Conservation (phyloP, 768 basidiomycete genomes). For the Boletus eberwhitei region DNA sequence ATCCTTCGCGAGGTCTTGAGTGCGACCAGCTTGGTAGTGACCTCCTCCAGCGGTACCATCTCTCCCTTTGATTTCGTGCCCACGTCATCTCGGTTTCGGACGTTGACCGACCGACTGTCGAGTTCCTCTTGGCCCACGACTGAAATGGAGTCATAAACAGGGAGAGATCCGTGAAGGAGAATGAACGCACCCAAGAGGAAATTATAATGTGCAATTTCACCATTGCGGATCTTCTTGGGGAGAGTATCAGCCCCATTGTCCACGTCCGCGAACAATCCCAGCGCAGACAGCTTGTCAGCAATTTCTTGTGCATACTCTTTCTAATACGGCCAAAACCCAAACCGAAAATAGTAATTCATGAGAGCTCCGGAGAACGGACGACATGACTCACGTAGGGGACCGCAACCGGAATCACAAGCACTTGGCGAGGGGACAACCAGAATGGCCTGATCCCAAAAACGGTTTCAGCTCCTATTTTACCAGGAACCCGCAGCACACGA, state of each 20-base stretch:
- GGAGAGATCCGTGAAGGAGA: background rate
- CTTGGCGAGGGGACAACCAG: constrained; percentile 97
- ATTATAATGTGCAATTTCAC: constrained; percentile 96
- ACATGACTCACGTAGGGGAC: constrained; percentile 69
- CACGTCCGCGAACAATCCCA: constrained; percentile 85
- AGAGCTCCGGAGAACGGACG: background rate
- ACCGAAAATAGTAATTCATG: too few relatives aligned
- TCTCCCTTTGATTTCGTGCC: constrained; percentile 80
- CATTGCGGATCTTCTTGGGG: constrained; percentile 96
- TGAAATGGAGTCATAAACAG: constrained; percentile 28
- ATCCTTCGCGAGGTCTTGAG: constrained; percentile 61
- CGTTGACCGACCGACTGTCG: constrained; percentile 83
- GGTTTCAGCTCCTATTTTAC: background rate
- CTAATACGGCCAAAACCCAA: constrained; percentile 35
- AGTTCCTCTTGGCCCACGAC: constrained; percentile 96
- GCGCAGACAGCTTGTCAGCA: constrained; percentile 56
- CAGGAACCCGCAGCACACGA: background rate
- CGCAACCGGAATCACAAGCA: constrained; percentile 91
- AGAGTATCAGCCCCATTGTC: constrained; percentile 92
- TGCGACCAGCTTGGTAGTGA: constrained; percentile 63
- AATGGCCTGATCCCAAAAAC: constrained; percentile 67
- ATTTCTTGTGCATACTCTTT: constrained; percentile 90
- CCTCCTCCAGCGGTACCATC: constrained; percentile 67
- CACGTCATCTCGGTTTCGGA: constrained; percentile 92
- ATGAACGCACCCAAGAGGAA: constrained; percentile 83